Evolutionary conservation across 169 alveolate genomes (phyloP), one percentile per base, ranked within the genome.

Genomic region (Plasmodium cynomolgi): DNA sequence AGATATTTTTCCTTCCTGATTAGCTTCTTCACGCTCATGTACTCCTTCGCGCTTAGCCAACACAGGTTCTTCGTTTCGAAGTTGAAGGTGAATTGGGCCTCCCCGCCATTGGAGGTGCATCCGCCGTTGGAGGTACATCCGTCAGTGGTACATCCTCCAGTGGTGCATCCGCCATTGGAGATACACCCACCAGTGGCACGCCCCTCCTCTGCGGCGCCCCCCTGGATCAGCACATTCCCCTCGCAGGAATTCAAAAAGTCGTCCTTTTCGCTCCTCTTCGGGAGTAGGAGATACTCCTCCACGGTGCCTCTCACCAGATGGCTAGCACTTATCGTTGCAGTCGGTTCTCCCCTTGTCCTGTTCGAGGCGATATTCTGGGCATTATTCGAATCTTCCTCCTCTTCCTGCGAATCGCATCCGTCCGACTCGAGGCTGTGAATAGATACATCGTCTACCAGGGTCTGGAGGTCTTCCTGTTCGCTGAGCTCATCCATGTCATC

Each of bases 1-100:
- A 79, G 56, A 68, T 80, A 90, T 80, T 90, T 90, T 90, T 68
- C 74, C 50, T 80, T 90, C 54, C 82, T 90, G 31, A 90, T 90
- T 58, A 90, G 54, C 47, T 90, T 90, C 74, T 90, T 90, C 23
- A 90, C 75, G 34, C 90, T 80, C n/a, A 80, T 39, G 82, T 80
- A 90, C 54, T 90, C 94, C 50, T 90, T 90, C 77, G 54, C 83
- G 37, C 44, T 90, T 47, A 90, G n/a, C 94, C 94, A 90, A n/a
- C 82, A 41, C 83, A 90, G 82, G 20, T 80, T 68, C 72, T 90
- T 90, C 23, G 94, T 90, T 58, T 90, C 94, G 74, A 90, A 90
- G 34, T 80, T 81, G 83, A 90, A 90, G 33, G 50, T 26, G 5
- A 58, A 90, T 11, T 68, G 44, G 13, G 75, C 13, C 23, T 26